A percentile compares a stretch with the other conserved stretches of the same genome.
These are phyloP conservation scores for Cryphonectria japonica DNA, from an alignment of 2,329 filamentous ascomycete species.

Conservation along the genomic window DNA sequence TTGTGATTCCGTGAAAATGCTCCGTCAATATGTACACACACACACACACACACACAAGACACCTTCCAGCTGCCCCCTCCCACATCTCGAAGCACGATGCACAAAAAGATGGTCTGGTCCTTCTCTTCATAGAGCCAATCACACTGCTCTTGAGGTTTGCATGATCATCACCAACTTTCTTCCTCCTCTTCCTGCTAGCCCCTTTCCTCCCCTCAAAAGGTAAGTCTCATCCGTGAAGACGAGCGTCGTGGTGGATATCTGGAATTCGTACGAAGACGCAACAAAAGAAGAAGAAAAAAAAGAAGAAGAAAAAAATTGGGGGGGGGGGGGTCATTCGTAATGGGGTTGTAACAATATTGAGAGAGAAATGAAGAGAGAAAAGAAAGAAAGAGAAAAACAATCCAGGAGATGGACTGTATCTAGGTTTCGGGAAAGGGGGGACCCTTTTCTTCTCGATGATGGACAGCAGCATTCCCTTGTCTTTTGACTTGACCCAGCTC, in stretches of 20 bases:
- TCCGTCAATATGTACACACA: neutral
- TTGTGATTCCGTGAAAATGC: neutral
- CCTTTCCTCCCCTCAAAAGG: neutral
- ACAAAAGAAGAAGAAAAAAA: neutral
- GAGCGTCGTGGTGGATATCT: neutral
- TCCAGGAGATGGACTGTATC: neutral
- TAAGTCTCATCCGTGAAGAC: neutral
- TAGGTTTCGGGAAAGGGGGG: neutral
- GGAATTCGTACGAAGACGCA: neutral
- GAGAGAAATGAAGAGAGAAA: neutral
- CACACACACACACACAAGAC: neutral
- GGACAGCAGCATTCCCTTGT: neutral
- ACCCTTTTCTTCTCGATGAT: neutral
- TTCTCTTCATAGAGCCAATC: no score
- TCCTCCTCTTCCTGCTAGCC: neutral
- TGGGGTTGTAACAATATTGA: neutral
- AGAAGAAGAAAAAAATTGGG: neutral
- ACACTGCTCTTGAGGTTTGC: neutral
- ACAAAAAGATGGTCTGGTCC: no score
- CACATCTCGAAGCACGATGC: no score
- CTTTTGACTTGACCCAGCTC: conserved; percentile 2
- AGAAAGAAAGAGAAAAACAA: no score
- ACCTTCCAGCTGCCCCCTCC: neutral
- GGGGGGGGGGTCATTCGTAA: neutral
- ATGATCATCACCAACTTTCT: neutral